Percentiles rank a stretch among this genome's conserved stretches.
Conservation (phyloP, 2,329 filamentous ascomycete species). For the Stromatinia cepivora region DNA sequence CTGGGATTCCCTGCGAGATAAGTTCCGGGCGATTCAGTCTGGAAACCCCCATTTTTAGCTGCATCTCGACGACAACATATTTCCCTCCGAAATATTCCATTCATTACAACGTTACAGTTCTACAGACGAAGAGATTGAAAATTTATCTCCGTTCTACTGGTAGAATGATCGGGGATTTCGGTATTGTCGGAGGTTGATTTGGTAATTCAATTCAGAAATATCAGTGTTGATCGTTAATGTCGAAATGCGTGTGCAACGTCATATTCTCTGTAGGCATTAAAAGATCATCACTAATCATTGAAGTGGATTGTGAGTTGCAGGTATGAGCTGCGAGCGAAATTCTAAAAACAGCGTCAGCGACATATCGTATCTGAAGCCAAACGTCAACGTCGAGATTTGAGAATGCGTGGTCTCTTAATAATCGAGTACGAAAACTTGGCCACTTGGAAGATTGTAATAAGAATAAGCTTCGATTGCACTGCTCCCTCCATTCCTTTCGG, state of each 20-base stretch:
- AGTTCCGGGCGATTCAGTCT: neutral
- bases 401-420: neutral
- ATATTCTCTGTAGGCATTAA: neutral
- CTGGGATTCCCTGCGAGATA: neutral
- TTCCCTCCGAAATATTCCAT: constrained; percentile 13
- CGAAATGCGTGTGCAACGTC: neutral
- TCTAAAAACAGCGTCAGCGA: neutral
- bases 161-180: neutral
- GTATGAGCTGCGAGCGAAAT: neutral
- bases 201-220: neutral
- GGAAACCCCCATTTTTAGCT: neutral
- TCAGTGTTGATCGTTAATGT: constrained; percentile 1
- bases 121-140: neutral
- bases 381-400: neutral
- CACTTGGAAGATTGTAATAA: too few relatives aligned
- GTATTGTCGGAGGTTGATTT: constrained; percentile 6
- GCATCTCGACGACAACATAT: neutral
- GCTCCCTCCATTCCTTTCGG: neutral
- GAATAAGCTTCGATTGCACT: neutral
- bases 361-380: neutral
- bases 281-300: neutral
- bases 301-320: constrained; percentile 3
- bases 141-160: constrained; percentile 20
- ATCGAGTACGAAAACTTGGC: neutral
- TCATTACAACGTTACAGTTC: constrained; percentile 7